Evolutionary conservation across 179 eudicot genomes (phyloP), one percentile per base, ranked within the genome.

Genomic region (Amaranthus tricolor): DNA sequence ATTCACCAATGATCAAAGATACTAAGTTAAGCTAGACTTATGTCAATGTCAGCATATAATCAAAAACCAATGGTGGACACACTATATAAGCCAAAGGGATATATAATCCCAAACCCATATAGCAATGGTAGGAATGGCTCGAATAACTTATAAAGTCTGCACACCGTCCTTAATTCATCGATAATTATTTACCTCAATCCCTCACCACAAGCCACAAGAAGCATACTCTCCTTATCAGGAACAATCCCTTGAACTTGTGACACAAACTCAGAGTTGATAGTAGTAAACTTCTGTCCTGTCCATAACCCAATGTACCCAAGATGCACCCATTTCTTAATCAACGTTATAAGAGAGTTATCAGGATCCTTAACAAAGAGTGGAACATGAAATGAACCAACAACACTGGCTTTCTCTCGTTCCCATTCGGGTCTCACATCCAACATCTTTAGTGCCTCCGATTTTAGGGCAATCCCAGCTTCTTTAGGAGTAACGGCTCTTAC

Each of bases 271-370:
- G 86, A 66, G 75, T 95, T 93, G 2, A 95, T 87, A 79, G 91
- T 88, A 4, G 97, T 95, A 56, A 93, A 91, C 48, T 79, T 15
- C 77, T 95, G 97, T 21, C 99, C 97, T 7, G 99, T 95, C 97
- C 97, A 95, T 9, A 82, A 53, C 10, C 99, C 99, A 86, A 95
- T 93, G 85, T 95, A 95, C 56, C 99, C 99, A 51, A 95, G 85
- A 71, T 95, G 99, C 17, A 95, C 97, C 99, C 95, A 93, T 72
- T 90, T 95, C 88, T 93, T 95, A 62, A 93, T 70, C 14, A 93
- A 80, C 0, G 97, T 93, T 14, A 95, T 4, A 12, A 81, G 87
- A 55, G 97, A 76, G 17, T 70, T 79, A 31, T 95, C 99, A 58
- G 45, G 66, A 72, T 95, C 99, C 74, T 86, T 40, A 43, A 93